Conservation (phyloP, 192 early-diverging fungal genomes). For the Podochytrium sp. region DNA sequence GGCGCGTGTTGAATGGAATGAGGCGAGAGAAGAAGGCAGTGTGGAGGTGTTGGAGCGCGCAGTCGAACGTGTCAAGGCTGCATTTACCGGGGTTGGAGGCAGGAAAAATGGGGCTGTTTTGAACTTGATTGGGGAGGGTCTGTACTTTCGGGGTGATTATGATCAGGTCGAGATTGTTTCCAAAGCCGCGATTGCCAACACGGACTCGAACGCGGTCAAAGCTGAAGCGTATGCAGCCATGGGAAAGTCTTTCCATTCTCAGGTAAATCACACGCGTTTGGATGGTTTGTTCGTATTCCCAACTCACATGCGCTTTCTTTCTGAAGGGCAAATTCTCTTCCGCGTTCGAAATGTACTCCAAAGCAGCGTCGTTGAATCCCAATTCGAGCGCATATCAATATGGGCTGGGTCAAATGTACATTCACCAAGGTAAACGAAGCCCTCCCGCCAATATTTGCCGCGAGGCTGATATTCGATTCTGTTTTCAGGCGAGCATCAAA, state of each 20-base stretch:
- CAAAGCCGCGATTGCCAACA: slow-evolving; percentile 8
- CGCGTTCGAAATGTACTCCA: slow-evolving; percentile 71
- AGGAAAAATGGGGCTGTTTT: slow-evolving; percentile 57
- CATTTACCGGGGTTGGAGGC: slow-evolving; percentile 37
- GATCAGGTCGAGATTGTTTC: slow-evolving; percentile 21
- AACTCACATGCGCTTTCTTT: neutral
- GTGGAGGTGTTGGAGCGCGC: slow-evolving; percentile 46
- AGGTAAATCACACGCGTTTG: slow-evolving; percentile 29
- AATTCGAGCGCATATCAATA: slow-evolving; percentile 72
- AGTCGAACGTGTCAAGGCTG: slow-evolving; percentile 48
- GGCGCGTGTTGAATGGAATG: slow-evolving; percentile 81
- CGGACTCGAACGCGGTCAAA: slow-evolving; percentile 20
- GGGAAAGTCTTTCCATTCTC: slow-evolving; percentile 36
- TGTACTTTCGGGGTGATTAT: slow-evolving; percentile 30
- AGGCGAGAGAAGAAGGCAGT: slow-evolving; percentile 36
- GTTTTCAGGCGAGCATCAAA: slow-evolving; percentile 35
- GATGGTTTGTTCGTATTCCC: neutral
- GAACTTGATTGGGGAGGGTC: slow-evolving; percentile 39
- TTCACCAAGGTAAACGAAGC: slow-evolving; percentile 51
- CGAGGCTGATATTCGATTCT: slow-evolving; percentile 11
- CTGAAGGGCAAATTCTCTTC: slow-evolving; percentile 66
- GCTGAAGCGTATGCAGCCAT: slow-evolving; percentile 42
- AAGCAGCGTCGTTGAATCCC: slow-evolving; percentile 69
- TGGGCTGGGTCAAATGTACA: slow-evolving; percentile 76
- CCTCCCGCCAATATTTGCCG: slow-evolving; percentile 8